Evolutionary conservation across 2,329 filamentous ascomycete genomes (phyloP).

Genomic region (Penicillium brevicompactum): DNA sequence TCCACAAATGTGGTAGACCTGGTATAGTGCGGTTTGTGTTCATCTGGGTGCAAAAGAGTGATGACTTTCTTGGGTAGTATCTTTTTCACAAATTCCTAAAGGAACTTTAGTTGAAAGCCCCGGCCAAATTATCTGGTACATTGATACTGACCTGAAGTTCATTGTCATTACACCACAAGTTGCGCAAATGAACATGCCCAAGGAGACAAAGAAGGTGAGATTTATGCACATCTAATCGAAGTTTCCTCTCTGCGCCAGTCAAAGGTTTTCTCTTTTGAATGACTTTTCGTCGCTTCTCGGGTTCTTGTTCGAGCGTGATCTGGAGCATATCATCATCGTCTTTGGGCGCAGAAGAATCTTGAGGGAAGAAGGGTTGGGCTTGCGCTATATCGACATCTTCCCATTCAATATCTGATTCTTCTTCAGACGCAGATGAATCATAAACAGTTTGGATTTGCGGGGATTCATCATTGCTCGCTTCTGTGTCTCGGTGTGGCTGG

Average conservation of each 20-base stretch:
- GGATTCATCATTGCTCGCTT: slow-evolving; percentile 9
- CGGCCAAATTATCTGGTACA: not conserved
- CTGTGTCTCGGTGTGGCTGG: slow-evolving; percentile 14
- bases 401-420: slow-evolving; percentile 66
- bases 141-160: slow-evolving; percentile 59
- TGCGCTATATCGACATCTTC: slow-evolving; percentile 59
- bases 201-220: slow-evolving; percentile 81
- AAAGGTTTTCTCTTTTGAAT: slow-evolving; percentile 52
- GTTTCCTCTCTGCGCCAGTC: slow-evolving; percentile 59
- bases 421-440: slow-evolving; percentile 47
- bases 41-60: slow-evolving; percentile 68
- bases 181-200: slow-evolving; percentile 74
- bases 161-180: slow-evolving; percentile 83
- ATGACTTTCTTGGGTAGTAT: slow-evolving; percentile 68
- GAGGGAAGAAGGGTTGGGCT: slow-evolving; percentile 18
- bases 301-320: slow-evolving; percentile 41
- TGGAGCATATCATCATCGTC: slow-evolving; percentile 32
- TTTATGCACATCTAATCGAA: slow-evolving; percentile 79
- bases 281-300: slow-evolving; percentile 26
- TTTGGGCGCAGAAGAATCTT: slow-evolving; percentile 1
- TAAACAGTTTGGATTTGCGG: slow-evolving; percentile 36
- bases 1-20: slow-evolving; percentile 75
- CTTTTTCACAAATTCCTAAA: slow-evolving; percentile 55
- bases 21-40: slow-evolving; percentile 71
- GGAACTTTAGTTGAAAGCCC: slow-evolving; percentile 14